phyloP scores from a whole-genome alignment of 1,139 yeast species.

The Arxiozyma slooffiae region DNA sequence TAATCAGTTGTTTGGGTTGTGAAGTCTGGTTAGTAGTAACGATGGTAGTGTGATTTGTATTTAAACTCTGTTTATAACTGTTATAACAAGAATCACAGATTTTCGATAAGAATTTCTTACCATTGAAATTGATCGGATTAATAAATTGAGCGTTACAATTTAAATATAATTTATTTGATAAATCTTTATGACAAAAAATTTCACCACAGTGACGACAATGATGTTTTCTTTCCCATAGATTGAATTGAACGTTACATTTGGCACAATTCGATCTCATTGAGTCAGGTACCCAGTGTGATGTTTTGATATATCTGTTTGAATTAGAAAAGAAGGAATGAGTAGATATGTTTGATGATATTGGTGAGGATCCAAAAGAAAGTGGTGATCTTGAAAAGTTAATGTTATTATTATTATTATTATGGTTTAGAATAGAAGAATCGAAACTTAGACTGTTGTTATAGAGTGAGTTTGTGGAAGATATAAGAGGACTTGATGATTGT shows the following conservation, averaged over 20 bases:
- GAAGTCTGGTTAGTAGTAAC: slow-evolving; percentile 10
- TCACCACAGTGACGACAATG: slow-evolving; percentile 95
- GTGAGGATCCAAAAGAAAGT: background rate
- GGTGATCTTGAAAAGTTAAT: slow-evolving; percentile 1
- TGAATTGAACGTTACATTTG: slow-evolving; percentile 57
- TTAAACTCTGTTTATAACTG: slow-evolving; percentile 47
- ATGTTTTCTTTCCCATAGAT: slow-evolving; percentile 78
- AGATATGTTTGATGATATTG: background rate
- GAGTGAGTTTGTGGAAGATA: background rate
- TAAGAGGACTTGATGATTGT: background rate
- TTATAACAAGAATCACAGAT: slow-evolving; percentile 70
- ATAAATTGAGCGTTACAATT: slow-evolving; percentile 58
- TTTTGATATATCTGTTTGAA: slow-evolving; percentile 28
- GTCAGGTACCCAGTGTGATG: slow-evolving; percentile 75
- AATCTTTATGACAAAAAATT: slow-evolving; percentile 66
- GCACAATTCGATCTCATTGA: slow-evolving; percentile 52
- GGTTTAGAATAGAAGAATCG: background rate
- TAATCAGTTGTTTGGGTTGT: slow-evolving; percentile 4
- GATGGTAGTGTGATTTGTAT: background rate
- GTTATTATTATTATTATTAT: background rate
- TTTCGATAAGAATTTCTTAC: slow-evolving; percentile 43
- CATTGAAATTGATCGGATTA: slow-evolving; percentile 24
- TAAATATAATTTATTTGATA: slow-evolving; percentile 40
- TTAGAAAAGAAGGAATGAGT: background rate
- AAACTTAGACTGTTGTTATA: background rate